A percentile compares a stretch with the other conserved stretches of the same genome.
Evolutionary conservation across 2,329 filamentous ascomycete genomes (phyloP).

Genomic region (Pseudohalonectria lignicola): DNA sequence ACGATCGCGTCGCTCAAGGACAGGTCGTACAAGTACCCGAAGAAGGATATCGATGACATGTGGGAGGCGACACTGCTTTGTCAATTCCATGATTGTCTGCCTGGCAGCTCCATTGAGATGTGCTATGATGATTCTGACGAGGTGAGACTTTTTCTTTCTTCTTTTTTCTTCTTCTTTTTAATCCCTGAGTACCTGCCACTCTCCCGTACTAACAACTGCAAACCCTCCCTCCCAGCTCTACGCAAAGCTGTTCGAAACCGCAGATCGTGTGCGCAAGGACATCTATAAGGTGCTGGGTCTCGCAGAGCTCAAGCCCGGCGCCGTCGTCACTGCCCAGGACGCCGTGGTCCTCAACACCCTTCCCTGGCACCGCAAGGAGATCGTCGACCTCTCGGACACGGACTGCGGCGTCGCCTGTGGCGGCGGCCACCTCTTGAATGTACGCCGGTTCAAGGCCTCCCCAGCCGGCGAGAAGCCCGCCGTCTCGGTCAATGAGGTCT

Average conservation of each 20-base stretch:
- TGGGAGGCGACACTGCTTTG: conserved; percentile 89
- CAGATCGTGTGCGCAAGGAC: conserved; percentile 59
- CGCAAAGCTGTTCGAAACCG: conserved; percentile 67
- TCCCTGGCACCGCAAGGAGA: conserved; percentile 70
- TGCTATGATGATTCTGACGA: conserved; percentile 93
- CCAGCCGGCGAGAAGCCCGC: conserved; percentile 31
- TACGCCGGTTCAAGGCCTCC: conserved; percentile 36
- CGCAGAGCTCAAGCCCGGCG: conserved; percentile 14
- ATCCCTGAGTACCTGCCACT: not conserved
- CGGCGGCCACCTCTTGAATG: conserved; percentile 36
- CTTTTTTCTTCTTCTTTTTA: not conserved
- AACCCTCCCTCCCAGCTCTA: conserved; percentile 63
- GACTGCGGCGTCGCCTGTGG: conserved; percentile 46
- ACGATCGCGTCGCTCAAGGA: conserved; percentile 72
- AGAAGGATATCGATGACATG: conserved; percentile 86
- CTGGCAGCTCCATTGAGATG: conserved; percentile 93
- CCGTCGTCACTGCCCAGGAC: conserved; percentile 1
- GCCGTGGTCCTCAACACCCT: conserved; percentile 68
- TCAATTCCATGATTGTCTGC: conserved; percentile 95
- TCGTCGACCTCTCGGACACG: conserved; percentile 51
- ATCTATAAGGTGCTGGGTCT: conserved; percentile 59
- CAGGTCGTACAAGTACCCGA: conserved; percentile 76
- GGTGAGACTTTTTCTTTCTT: conserved; percentile 35
- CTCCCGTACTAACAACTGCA: no score
- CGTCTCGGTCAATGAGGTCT: conserved; percentile 39